Conservation (phyloP, 768 basidiomycete genomes). For the Rhizopogon vulgaris region DNA sequence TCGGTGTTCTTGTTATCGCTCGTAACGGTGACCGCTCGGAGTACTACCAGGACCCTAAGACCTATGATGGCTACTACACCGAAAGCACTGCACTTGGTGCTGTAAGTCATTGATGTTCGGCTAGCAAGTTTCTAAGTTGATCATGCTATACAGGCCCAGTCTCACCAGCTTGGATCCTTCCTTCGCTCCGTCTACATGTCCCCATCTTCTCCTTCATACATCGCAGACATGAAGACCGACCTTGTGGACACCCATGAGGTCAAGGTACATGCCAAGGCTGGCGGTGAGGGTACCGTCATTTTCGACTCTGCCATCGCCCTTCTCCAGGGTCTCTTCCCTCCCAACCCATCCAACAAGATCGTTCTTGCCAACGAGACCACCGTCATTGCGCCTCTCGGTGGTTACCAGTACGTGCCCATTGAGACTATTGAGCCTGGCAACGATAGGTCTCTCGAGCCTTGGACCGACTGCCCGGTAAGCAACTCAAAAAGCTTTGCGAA, state of each 20-base stretch:
- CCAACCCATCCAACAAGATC: slow-evolving; percentile 66
- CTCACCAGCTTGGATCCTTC: slow-evolving; percentile 54
- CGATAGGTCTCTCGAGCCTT: slow-evolving; percentile 79
- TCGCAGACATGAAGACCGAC: slow-evolving; percentile 57
- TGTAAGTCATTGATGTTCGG: slow-evolving; percentile 30
- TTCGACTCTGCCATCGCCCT: slow-evolving; percentile 83
- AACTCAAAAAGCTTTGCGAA: slow-evolving; percentile 5
- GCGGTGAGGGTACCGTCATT: slow-evolving; percentile 79
- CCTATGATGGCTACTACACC: slow-evolving; percentile 55
- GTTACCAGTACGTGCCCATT: slow-evolving; percentile 85
- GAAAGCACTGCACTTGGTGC: slow-evolving; percentile 75
- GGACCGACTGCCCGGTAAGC: slow-evolving; percentile 56
- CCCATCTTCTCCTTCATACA: slow-evolving; percentile 61
- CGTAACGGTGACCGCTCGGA: slow-evolving; percentile 73
- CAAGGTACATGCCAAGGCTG: slow-evolving; percentile 74
- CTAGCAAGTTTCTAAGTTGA: not conserved
- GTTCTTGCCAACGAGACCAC: slow-evolving; percentile 72
- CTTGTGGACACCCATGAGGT: slow-evolving; percentile 71
- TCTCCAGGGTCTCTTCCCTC: slow-evolving; percentile 82
- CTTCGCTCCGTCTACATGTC: slow-evolving; percentile 66
- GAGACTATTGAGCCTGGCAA: slow-evolving; percentile 85
- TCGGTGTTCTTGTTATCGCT: slow-evolving; percentile 71
- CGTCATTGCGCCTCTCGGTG: slow-evolving; percentile 67
- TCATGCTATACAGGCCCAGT: slow-evolving; percentile 45
- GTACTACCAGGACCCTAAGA: slow-evolving; percentile 66